phyloP scores from a whole-genome alignment of 1,139 yeast species.

The Protomyces inundatus region DNA sequence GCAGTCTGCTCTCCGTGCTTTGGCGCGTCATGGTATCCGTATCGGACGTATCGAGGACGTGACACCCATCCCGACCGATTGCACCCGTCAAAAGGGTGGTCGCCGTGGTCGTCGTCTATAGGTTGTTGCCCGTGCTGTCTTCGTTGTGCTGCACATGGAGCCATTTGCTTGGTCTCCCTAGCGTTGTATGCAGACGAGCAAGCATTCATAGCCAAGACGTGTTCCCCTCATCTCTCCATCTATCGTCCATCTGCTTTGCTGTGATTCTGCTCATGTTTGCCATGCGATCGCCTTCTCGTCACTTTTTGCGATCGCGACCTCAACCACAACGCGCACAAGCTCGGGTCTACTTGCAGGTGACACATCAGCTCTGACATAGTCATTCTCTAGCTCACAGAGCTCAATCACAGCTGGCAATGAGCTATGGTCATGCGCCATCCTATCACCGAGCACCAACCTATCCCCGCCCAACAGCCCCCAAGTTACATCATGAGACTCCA shows the following conservation, averaged over 20 bases:
- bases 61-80: slow-evolving; percentile 99
- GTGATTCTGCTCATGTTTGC: too few species aligned
- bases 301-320: too few species aligned
- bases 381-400: too few species aligned
- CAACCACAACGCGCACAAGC: too few species aligned
- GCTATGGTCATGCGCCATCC: background rate
- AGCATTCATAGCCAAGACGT: too few species aligned
- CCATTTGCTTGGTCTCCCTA: too few species aligned
- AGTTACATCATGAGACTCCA: slow-evolving; percentile 8
- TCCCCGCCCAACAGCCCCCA: slow-evolving; percentile 27
- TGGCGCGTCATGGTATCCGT: slow-evolving; percentile 99
- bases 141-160: background rate
- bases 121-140: background rate
- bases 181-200: too few species aligned
- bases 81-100: slow-evolving; percentile 99
- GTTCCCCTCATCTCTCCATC: too few species aligned
- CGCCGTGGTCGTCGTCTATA: slow-evolving; percentile 99
- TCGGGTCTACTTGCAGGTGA: too few species aligned
- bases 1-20: slow-evolving; percentile 99
- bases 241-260: too few species aligned
- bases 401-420: background rate
- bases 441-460: slow-evolving; percentile 4
- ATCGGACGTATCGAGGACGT: slow-evolving; percentile 99
- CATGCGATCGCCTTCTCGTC: too few species aligned
- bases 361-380: too few species aligned